Percentiles rank a stretch among this genome's conserved stretches.
Conservation (phyloP, 768 basidiomycete species). For the Termitomyces sp. region DNA sequence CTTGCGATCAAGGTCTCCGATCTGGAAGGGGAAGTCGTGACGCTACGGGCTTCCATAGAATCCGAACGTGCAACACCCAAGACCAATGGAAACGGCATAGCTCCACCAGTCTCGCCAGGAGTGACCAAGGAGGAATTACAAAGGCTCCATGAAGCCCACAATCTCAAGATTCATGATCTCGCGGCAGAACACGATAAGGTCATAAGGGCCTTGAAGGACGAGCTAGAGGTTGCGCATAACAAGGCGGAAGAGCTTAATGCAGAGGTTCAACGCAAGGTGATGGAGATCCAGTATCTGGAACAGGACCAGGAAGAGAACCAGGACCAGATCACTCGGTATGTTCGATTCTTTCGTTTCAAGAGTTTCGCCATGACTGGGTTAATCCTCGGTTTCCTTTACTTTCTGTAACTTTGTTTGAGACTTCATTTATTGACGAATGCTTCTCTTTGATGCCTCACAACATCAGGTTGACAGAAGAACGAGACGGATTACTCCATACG, state of each 20-base stretch:
- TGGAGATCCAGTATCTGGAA: constrained; percentile 82
- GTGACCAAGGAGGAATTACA: constrained; percentile 78
- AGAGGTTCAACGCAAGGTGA: constrained; percentile 63
- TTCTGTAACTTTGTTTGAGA: constrained; percentile 38
- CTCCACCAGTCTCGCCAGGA: constrained; percentile 38
- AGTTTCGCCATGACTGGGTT: constrained; percentile 49
- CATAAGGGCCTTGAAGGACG: constrained; percentile 47
- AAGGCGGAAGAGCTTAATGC: constrained; percentile 54
- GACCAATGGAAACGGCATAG: constrained; percentile 47
- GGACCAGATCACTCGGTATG: constrained; percentile 79
- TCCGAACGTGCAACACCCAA: constrained; percentile 50
- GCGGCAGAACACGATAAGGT: constrained; percentile 64
- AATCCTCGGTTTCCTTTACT: constrained; percentile 54
- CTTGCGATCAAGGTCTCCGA: constrained; percentile 64
- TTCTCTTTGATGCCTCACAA: constrained; percentile 22
- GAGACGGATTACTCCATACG: constrained; percentile 43
- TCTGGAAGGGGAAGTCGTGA: constrained; percentile 74
- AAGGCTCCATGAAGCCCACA: constrained; percentile 80
- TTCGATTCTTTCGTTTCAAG: constrained; percentile 56
- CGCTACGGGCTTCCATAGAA: constrained; percentile 52
- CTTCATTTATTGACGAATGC: constrained; percentile 35
- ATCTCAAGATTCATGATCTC: constrained; percentile 73
- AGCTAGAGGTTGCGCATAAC: constrained; percentile 50
- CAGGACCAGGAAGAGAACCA: constrained; percentile 75
- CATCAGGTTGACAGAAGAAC: constrained; percentile 67